phyloP scores from a whole-genome alignment of 2,329 filamentous ascomycete genomes.

The Chaetomium sp. region DNA sequence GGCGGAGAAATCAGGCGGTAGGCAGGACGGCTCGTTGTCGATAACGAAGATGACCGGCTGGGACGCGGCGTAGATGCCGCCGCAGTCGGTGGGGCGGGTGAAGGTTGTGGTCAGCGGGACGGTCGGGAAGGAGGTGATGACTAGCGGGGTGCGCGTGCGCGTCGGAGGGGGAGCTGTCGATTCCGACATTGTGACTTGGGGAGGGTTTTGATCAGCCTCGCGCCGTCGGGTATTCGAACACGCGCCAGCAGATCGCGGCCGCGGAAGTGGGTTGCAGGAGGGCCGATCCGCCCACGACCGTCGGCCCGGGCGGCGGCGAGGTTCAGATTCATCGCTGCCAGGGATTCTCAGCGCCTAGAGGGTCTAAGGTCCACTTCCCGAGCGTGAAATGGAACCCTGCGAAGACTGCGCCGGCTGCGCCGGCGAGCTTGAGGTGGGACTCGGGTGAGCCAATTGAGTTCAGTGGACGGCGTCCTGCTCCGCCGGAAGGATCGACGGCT shows the following conservation, averaged over 20 bases:
- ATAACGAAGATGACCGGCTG: conserved; percentile 28
- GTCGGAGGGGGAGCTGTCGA: neutral
- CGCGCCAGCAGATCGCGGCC: neutral
- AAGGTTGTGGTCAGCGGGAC: conserved; percentile 37
- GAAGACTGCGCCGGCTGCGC: too few species aligned
- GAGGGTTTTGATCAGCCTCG: neutral
- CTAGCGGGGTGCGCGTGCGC: neutral
- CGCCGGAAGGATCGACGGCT: conserved; percentile 4
- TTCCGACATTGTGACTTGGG: neutral
- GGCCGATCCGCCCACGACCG: neutral
- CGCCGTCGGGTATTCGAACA: neutral
- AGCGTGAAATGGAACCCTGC: neutral
- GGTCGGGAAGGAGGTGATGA: conserved; percentile 33
- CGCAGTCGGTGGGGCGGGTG: conserved; percentile 29
- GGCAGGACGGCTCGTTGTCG: conserved; percentile 37
- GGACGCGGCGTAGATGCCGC: conserved; percentile 27
- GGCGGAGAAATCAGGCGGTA: conserved; percentile 38
- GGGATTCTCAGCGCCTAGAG: neutral
- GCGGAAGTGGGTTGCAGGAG: conserved; percentile 3
- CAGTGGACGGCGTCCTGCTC: neutral
- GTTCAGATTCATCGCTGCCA: neutral
- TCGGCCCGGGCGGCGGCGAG: neutral
- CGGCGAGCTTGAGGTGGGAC: neutral
- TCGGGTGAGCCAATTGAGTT: neutral
- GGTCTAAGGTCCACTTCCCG: neutral